Base-by-base conservation (phyloP, 2,329 filamentous ascomycete genomes). In the Colletotrichum camelliae region DNA sequence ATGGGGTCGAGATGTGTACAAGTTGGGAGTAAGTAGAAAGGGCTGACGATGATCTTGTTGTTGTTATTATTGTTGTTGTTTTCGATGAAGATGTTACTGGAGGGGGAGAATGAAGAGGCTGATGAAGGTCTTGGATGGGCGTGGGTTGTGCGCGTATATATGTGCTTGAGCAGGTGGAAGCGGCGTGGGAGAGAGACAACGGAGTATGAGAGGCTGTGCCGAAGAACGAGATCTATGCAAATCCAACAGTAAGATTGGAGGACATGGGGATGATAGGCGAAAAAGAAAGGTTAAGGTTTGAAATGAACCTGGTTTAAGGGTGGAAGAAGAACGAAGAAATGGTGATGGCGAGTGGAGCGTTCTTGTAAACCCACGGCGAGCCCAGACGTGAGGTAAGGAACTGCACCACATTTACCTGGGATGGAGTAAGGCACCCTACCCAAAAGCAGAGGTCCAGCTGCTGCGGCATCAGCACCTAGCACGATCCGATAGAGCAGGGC, bases 241-340 rank as follows among this genome's bases (percentile, higher is more conserved):
- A 66, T 75, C 29, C 61, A 29, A 48, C n/a, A 58, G 64, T 64
- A 67, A 76, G 52, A 76, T 76, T 76, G 48, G 61, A 76, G 74
- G 70, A 43, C 60, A 69, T 66, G 65, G 60, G 64, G 57, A 65
- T 62, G 39, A 67, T 62, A 52, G 48, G 43, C 58, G 65, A 74
- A 74, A 57, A 75, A 75, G 73, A 72, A 76, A 75, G n/a, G 69
- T 68, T 71, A 62, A 76, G 58, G 73, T 76, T 76, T 73, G 70
- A 64, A 65, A 27, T 73, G 73, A 66, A 57, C 70, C 73, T 68
- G 57, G 73, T 69, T 27, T 61, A 64, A 65, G 73, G 69, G 64
- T 75, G 62, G 69, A 73, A 68, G 58, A 73, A 57, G 37, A 31
- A 68, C 64, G 67, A 70, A 55, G 31, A 58, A 39, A 58, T 43